Evolutionary conservation across 2,329 filamentous ascomycete species (phyloP).

Genomic region (Karstenula rhodostoma): DNA sequence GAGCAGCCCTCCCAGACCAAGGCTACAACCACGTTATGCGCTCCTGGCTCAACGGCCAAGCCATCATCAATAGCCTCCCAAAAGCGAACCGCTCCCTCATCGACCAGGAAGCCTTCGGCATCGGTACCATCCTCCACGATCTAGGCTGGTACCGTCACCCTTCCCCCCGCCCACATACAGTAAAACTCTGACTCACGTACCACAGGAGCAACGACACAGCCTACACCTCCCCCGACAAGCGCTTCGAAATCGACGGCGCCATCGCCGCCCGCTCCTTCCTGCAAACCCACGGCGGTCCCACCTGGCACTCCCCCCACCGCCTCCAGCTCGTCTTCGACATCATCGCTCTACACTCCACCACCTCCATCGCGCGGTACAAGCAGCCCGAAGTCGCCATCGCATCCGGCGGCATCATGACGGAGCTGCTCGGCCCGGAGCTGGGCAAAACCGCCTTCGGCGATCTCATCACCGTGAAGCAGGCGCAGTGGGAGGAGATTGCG

Average conservation of each 20-base stretch:
- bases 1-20: constrained; percentile 35
- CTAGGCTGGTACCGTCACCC: constrained; percentile 50
- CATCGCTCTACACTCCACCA: constrained; percentile 57
- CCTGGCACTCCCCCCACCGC: constrained; percentile 51
- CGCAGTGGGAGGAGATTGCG: constrained; percentile 25
- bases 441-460: not conserved
- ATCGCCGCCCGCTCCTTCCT: constrained; percentile 52
- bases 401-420: not conserved
- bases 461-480: constrained; percentile 9
- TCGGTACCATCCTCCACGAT: constrained; percentile 55
- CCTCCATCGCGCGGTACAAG: constrained; percentile 50
- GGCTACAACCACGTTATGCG: constrained; percentile 53
- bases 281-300: constrained; percentile 21
- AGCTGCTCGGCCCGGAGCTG: not conserved
- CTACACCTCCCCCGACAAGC: constrained; percentile 53
- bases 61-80: constrained; percentile 45
- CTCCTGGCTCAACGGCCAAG: constrained; percentile 48
- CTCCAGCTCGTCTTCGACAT: constrained; percentile 60
- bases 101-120: constrained; percentile 51
- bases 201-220: constrained; percentile 18
- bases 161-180: not conserved
- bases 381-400: constrained; percentile 15
- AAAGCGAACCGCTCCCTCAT: constrained; percentile 30
- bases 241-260: constrained; percentile 62
- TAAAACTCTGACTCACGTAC: not conserved